Evolutionary conservation across 805 yeast genomes (phyloP).

Genomic region (Candida schatavii): DNA sequence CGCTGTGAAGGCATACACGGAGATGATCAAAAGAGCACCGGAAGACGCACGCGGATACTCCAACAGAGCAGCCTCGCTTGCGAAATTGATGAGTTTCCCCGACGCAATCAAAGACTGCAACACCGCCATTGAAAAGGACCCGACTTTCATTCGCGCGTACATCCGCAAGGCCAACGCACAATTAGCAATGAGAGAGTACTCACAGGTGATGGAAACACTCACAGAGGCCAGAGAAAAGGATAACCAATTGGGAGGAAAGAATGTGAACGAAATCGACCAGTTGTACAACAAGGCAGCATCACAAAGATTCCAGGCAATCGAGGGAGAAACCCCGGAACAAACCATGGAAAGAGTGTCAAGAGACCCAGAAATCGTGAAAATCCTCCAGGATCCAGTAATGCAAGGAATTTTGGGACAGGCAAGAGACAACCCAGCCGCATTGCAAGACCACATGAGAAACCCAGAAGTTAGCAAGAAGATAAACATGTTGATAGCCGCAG

Average conservation of each 20-base stretch:
- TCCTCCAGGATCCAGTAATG: conserved; percentile 94
- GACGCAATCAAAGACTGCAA: conserved; percentile 94
- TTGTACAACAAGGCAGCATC: conserved; percentile 72
- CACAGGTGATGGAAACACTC: conserved; percentile 77
- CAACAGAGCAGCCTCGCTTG: conserved; percentile 95
- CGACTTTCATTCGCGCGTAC: conserved; percentile 88
- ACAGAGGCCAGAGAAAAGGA: conserved; percentile 77
- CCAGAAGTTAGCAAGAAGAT: conserved; percentile 89
- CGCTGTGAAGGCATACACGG: conserved; percentile 92
- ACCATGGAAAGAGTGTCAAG: conserved; percentile 85
- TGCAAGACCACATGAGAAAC: conserved; percentile 96
- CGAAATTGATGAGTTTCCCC: conserved; percentile 95
- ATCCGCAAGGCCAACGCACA: conserved; percentile 95
- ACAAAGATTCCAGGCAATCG: conserved; percentile 77
- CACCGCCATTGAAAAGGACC: conserved; percentile 83
- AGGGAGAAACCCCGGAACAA: conserved; percentile 91
- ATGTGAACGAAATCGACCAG: conserved; percentile 75
- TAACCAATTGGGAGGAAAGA: conserved; percentile 57
- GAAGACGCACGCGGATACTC: conserved; percentile 95
- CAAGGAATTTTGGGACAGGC: conserved; percentile 93
- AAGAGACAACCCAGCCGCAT: conserved; percentile 90
- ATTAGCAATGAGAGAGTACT: conserved; percentile 84
- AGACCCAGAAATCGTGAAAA: conserved; percentile 92
- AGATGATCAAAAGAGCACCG: conserved; percentile 97
- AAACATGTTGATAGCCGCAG: conserved; percentile 89